phyloP scores from a whole-genome alignment of 805 yeast species.

The Hanseniaspora jakobsenii region DNA sequence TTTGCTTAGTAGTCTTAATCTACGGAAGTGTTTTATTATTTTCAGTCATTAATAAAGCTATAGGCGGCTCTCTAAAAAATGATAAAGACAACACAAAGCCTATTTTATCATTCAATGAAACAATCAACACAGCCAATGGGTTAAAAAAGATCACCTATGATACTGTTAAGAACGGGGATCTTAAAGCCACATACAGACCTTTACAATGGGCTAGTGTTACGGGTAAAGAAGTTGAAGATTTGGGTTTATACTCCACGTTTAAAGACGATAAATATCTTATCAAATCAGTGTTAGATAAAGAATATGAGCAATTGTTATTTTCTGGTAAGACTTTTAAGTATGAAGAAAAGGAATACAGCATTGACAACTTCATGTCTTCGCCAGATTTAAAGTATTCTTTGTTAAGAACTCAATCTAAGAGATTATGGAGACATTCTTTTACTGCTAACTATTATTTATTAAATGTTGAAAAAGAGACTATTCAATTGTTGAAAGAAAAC shows the following conservation, averaged over 20 bases:
- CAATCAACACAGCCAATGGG: slow-evolving; percentile 12
- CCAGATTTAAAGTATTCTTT: slow-evolving; percentile 52
- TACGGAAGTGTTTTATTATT: slow-evolving; percentile 9
- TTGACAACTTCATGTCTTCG: slow-evolving; percentile 49
- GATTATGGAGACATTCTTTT: slow-evolving; percentile 46
- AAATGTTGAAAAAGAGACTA: slow-evolving; percentile 24
- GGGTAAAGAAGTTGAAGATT: slow-evolving; percentile 42
- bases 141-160: slow-evolving; percentile 29
- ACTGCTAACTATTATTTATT: slow-evolving; percentile 35
- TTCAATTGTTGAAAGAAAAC: slow-evolving; percentile 26
- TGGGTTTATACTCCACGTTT: slow-evolving; percentile 53
- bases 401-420: slow-evolving; percentile 47
- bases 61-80: not conserved
- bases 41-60: slow-evolving; percentile 1
- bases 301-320: slow-evolving; percentile 37
- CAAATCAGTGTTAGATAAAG: slow-evolving; percentile 37
- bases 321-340: slow-evolving; percentile 37
- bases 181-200: slow-evolving; percentile 39
- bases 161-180: slow-evolving; percentile 43
- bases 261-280: slow-evolving; percentile 41
- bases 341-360: slow-evolving; percentile 32
- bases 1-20: slow-evolving; percentile 1
- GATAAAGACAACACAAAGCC: too few species aligned
- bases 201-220: slow-evolving; percentile 58
- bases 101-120: slow-evolving; percentile 2